Base-by-base conservation (phyloP, 306 rosid species). In the Casuarina glauca region DNA sequence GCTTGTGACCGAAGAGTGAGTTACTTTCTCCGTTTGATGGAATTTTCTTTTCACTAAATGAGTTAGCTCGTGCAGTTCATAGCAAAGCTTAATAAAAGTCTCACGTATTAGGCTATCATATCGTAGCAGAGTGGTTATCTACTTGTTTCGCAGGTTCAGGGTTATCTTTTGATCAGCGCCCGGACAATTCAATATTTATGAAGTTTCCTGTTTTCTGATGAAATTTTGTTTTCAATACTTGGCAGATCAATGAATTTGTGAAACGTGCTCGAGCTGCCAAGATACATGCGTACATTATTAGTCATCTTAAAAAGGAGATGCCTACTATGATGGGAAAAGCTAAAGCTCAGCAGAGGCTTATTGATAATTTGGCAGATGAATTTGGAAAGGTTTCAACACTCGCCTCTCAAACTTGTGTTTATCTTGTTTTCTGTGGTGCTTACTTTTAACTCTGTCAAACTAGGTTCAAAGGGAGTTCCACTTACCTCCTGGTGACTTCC, bases 1-100 rank as follows among this genome's bases (percentile, higher is more conserved):
- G 91, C 99, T 15, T 95, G 99, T 74, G 99, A 95, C 84, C 89
- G 98, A 35, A 87, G 86, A 74, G 99, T 95, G 80, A 90, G 97
- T 82, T 73, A 63, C 63, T 62, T 4, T 38, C 1, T 54, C 35
- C 12, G 52, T 76, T 53, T 63, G 53, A 16, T 62, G 51, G 42
- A 57, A 3, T 6, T 66, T 36, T 9, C 43, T 46, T 53, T 62
- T 53, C 54, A 43, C 35, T 13, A 45, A 60, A 3, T 19, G 76
- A 46, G 16, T 32, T 8, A 62, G 50, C 39, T 39, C 38, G 15
- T 50, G 19, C 26, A 1, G 2, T 16, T 16, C 20, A 17, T 20
- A 20, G 26, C 26, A 20, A 20, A 20, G 26, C 26, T 20, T 20
- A 20, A 20, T 20, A 20, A 20, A 20, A 20, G 26, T 20, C 26